phyloP scores from a whole-genome alignment of 306 rosid genomes.

The Astragalus glycyphyllos region DNA sequence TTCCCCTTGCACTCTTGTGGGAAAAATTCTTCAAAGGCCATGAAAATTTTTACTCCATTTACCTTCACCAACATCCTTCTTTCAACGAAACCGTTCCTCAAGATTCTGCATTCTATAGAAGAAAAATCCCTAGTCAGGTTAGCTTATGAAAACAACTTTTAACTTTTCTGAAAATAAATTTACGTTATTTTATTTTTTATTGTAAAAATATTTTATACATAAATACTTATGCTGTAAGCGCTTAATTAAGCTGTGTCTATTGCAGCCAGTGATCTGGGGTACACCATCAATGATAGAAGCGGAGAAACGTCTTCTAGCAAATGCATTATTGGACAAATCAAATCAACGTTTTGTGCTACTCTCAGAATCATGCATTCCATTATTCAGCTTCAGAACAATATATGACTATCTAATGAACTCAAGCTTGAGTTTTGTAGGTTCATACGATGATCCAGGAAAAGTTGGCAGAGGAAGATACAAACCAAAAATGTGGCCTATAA shows the following conservation, averaged over 20 bases:
- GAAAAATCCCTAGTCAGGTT: constrained; percentile 71
- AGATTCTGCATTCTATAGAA: constrained; percentile 62
- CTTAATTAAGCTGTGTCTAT: not conserved
- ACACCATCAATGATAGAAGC: constrained; percentile 66
- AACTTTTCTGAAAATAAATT: too few species aligned
- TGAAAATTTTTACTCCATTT: constrained; percentile 55
- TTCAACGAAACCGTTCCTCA: constrained; percentile 48
- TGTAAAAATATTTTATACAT: not conserved
- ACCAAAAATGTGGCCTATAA: constrained; percentile 51
- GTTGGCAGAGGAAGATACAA: constrained; percentile 61
- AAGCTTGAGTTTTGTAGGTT: constrained; percentile 46
- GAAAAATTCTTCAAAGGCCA: constrained; percentile 62
- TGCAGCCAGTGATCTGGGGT: constrained; percentile 67
- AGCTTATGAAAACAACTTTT: not conserved
- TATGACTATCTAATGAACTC: constrained; percentile 56
- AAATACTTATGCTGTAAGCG: not conserved
- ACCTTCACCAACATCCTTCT: constrained; percentile 64
- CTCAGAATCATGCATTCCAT: constrained; percentile 73
- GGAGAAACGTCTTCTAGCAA: constrained; percentile 65
- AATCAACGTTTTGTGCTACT: constrained; percentile 65
- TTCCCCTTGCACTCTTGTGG: constrained; percentile 63
- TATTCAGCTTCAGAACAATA: constrained; percentile 61
- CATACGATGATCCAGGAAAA: constrained; percentile 52
- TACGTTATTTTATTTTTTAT: too few species aligned
- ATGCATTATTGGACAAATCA: constrained; percentile 60